Evolutionary conservation across 805 yeast genomes (phyloP).

Genomic region (Lachancea cidri): DNA sequence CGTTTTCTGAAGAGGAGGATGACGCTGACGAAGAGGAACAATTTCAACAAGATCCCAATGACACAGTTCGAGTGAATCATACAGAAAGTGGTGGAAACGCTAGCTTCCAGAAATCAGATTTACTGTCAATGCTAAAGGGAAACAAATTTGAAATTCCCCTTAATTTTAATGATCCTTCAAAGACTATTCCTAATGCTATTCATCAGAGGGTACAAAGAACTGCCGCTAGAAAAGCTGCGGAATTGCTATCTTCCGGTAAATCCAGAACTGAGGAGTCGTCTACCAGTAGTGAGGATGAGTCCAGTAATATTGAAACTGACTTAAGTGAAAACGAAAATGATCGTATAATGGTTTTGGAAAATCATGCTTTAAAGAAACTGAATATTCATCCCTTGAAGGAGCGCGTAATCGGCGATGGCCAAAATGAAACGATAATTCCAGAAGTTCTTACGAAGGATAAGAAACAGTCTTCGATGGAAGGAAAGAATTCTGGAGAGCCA

Average conservation of each 20-base stretch:
- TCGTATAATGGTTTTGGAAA: conserved; percentile 14
- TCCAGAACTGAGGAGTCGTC: conserved; percentile 8
- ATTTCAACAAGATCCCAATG: conserved; percentile 14
- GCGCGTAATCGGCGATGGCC: conserved; percentile 7
- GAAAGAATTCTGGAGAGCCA: too few relatives aligned
- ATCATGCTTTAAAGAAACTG: conserved; percentile 13
- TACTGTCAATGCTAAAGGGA: conserved; percentile 24
- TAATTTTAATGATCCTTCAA: conserved; percentile 8
- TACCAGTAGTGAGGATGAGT: conserved; percentile 6
- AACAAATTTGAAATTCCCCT: conserved; percentile 16
- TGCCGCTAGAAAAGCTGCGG: conserved; percentile 31
- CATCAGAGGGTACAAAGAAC: conserved; percentile 25
- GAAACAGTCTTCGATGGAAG: too few relatives aligned
- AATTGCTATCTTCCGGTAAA: conserved; percentile 18
- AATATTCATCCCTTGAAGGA: conserved; percentile 22
- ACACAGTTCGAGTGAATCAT: conserved; percentile 16
- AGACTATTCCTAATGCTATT: conserved; percentile 28
- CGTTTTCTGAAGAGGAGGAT: conserved; percentile 22
- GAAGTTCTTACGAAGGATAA: not conserved
- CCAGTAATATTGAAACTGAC: conserved; percentile 19
- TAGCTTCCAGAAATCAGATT: conserved; percentile 28
- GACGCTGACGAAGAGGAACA: conserved; percentile 10
- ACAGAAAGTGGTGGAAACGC: conserved; percentile 12
- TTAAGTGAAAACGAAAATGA: conserved; percentile 13
- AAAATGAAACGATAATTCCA: not conserved